Base-by-base conservation (phyloP, 345 rosid species). In the Garcia nutans region DNA sequence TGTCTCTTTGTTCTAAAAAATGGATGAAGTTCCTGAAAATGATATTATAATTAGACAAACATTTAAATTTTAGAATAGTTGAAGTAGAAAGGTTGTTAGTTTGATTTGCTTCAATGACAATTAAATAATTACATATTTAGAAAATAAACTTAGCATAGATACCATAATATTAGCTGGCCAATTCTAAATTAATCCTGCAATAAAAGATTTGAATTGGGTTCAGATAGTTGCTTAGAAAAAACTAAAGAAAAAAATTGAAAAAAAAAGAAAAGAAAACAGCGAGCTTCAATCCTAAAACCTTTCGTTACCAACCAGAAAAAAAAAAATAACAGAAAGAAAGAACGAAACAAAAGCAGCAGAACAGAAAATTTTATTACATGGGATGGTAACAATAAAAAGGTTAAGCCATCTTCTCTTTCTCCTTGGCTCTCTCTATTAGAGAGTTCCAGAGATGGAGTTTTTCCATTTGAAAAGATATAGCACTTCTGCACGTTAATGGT, bases 371-470 rank as follows among this genome's bases (percentile, higher is more conserved):
- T 37, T 37, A 3, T 0, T 37, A 6, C 41, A 37, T 37, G 41
- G 41, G 41, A 37, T 6, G 41, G 5, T 37, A 37, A 37, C 41
- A 37, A 37, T 37, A 37, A 82, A 82, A 86, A 83, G 47, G 31
- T 68, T 77, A 79, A 71, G n/a, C 67, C 42, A 54, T 44, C 73
- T 47, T 68, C 73, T 74, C 69, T 80, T 47, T 70, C 56, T 65
- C 78, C 70, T 73, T 78, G 90, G 84, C 81, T 83, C 87, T 82
- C 85, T 73, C 76, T 67, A 71, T 24, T 84, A 83, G 89, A 85
- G 82, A 86, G 90, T 88, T 87, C 87, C 86, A 23, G 44, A 22
- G 49, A 28, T 57, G 55, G 56, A n/a, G 54, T 54, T 44, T 10
- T 76, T 23, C 37, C 76, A 6, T 8, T 9, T 11, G 20, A 45